Evolutionary conservation across 495 filamentous ascomycete species (phyloP).

Genomic region (Penicillium mononematosum): DNA sequence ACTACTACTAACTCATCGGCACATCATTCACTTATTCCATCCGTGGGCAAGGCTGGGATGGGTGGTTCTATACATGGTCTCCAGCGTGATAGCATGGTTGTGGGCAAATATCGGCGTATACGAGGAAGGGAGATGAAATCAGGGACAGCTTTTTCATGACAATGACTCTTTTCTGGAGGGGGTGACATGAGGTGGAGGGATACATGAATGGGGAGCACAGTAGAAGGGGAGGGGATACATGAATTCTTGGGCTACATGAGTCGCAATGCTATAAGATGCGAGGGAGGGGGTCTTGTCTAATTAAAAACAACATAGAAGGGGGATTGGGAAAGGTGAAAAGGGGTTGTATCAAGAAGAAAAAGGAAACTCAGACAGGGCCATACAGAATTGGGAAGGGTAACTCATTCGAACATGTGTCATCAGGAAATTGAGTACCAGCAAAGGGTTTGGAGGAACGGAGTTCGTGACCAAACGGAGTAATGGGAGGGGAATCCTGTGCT

Average conservation of each 20-base stretch:
- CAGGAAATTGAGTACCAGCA: slow-evolving; percentile 17
- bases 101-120: slow-evolving; percentile 28
- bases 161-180: slow-evolving; percentile 33
- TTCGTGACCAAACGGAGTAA: slow-evolving; percentile 11
- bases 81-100: slow-evolving; percentile 11
- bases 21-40: slow-evolving; percentile 7
- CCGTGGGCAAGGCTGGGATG: slow-evolving; percentile 4
- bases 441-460: slow-evolving; percentile 12
- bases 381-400: slow-evolving; percentile 28
- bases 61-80: slow-evolving; percentile 35
- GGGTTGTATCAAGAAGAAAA: slow-evolving; percentile 25
- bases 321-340: slow-evolving; percentile 20
- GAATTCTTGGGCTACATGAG: slow-evolving; percentile 54
- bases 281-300: slow-evolving; percentile 44
- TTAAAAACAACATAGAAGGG: slow-evolving; percentile 37
- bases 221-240: slow-evolving; percentile 39
- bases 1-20: slow-evolving; percentile 9
- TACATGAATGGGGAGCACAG: slow-evolving; percentile 24
- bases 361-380: slow-evolving; percentile 22
- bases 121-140: slow-evolving; percentile 25
- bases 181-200: slow-evolving; percentile 22
- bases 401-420: slow-evolving; percentile 27
- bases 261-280: slow-evolving; percentile 35
- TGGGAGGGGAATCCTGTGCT: slow-evolving; percentile 15
- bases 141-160: slow-evolving; percentile 37